Conservation (phyloP, 441 rosid species). For the Aleurites moluccanus region DNA sequence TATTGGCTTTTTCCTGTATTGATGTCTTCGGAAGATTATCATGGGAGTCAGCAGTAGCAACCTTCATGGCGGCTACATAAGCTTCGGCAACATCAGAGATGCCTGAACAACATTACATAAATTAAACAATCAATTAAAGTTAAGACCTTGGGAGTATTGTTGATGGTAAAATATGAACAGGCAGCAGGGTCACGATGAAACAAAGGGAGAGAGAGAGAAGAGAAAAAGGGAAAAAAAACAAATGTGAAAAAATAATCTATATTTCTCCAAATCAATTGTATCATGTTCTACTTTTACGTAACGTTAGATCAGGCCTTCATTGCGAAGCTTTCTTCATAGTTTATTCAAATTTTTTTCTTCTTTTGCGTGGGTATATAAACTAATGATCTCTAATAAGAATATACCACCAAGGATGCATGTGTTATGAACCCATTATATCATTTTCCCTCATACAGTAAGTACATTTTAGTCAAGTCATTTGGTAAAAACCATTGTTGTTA, state of each 20-base stretch:
- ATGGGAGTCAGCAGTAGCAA: constrained; percentile 48
- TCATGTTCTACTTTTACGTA: not conserved
- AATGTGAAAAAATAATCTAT: not conserved
- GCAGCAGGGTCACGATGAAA: not conserved
- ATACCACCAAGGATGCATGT: not conserved
- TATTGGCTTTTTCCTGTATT: constrained; percentile 62
- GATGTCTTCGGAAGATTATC: constrained; percentile 52
- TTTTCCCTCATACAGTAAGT: not conserved
- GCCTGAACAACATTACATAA: constrained; percentile 45
- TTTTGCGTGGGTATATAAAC: not conserved
- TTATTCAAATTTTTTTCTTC: not conserved
- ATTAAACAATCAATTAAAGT: constrained; percentile 1
- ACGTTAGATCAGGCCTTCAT: not conserved
- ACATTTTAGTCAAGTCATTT: not conserved
- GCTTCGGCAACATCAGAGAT: constrained; percentile 89
- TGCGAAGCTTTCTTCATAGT: not conserved
- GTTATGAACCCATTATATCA: not conserved
- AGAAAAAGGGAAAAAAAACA: no score
- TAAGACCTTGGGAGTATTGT: not conserved
- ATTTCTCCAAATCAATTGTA: not conserved
- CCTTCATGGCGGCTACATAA: constrained; percentile 64
- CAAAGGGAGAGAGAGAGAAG: no score
- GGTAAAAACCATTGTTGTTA: not conserved
- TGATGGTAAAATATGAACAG: not conserved
- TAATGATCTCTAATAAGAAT: not conserved